phyloP scores from a whole-genome alignment of 331 rosid species.

The Prunus yedoensis region DNA sequence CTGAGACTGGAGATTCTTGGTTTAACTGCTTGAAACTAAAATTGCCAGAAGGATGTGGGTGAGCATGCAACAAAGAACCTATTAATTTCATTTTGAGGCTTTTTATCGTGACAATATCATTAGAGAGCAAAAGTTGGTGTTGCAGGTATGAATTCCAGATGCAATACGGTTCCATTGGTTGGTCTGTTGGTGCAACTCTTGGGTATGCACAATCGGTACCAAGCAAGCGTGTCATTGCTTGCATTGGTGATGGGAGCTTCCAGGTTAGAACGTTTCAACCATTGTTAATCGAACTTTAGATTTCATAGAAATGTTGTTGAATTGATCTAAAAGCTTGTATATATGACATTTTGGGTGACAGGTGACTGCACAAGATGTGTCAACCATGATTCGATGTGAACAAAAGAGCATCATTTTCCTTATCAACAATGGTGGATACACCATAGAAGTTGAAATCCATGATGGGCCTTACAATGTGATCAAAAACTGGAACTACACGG shows the following conservation, averaged over 20 bases:
- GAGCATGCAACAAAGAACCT: conserved; percentile 7
- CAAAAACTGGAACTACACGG: conserved; percentile 56
- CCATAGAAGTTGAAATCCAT: conserved; percentile 54
- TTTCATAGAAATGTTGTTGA: background rate
- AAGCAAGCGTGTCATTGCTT: conserved; percentile 43
- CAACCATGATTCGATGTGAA: conserved; percentile 34
- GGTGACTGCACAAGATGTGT: conserved; percentile 57
- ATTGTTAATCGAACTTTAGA: background rate
- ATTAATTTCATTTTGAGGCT: background rate
- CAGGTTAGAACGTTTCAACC: conserved; percentile 26
- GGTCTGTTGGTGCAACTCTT: conserved; percentile 55
- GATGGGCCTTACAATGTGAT: conserved; percentile 54
- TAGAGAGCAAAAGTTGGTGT: conserved; percentile 26
- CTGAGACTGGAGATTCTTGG: conserved; percentile 58
- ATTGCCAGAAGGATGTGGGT: conserved; percentile 50
- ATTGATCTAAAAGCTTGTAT: background rate
- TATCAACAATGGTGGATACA: conserved; percentile 55
- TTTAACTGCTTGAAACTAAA: conserved; percentile 48
- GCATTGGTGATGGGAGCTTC: conserved; percentile 59
- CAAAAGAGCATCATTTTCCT: conserved; percentile 46
- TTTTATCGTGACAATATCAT: background rate
- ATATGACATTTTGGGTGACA: background rate
- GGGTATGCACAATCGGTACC: conserved; percentile 52
- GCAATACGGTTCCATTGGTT: conserved; percentile 54
- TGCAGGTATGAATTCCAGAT: conserved; percentile 64